phyloP scores from a whole-genome alignment of 129 eudicot species.

The sunflower (Helianthus annuus) region DNA sequence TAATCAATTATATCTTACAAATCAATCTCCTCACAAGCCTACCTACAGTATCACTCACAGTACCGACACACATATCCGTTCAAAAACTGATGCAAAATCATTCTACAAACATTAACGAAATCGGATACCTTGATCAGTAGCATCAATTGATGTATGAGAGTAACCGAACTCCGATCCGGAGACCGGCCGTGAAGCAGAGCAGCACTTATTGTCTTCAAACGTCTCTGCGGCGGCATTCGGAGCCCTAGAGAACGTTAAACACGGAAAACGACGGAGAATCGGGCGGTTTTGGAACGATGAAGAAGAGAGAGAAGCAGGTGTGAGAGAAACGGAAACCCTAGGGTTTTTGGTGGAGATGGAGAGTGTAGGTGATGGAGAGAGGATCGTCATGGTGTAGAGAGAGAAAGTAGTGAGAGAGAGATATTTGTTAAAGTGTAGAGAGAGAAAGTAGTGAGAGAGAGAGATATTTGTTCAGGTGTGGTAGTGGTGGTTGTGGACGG shows the following conservation, averaged over 20 bases:
- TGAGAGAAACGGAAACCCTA: constrained; percentile 40
- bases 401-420: constrained; percentile 8
- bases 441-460: constrained; percentile 10
- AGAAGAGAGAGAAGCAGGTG: background rate
- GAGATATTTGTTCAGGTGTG: constrained; percentile 1
- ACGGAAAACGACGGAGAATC: constrained; percentile 36
- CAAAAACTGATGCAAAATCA: constrained; percentile 1
- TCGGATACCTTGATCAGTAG: constrained; percentile 54
- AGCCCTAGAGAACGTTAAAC: constrained; percentile 37
- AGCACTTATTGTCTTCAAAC: constrained; percentile 33
- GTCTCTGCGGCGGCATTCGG: constrained; percentile 47
- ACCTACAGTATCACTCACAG: background rate
- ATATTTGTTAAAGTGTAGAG: constrained; percentile 4
- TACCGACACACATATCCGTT: background rate
- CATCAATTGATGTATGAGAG: constrained; percentile 64
- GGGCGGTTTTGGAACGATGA: constrained; percentile 34
- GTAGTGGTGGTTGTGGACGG: constrained; percentile 19
- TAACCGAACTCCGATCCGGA: constrained; percentile 43
- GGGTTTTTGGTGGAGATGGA: constrained; percentile 37
- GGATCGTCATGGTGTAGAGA: constrained; percentile 37
- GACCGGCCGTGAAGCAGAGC: constrained; percentile 24
- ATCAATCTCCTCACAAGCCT: constrained; percentile 3
- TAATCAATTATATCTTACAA: constrained; percentile 1
- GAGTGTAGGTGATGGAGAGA: constrained; percentile 42
- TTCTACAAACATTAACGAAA: constrained; percentile 1